Percentiles rank a stretch among this genome's conserved stretches.
Evolutionary conservation across 768 basidiomycete genomes (phyloP).

Genomic region (Pleurotus pulmonarius): DNA sequence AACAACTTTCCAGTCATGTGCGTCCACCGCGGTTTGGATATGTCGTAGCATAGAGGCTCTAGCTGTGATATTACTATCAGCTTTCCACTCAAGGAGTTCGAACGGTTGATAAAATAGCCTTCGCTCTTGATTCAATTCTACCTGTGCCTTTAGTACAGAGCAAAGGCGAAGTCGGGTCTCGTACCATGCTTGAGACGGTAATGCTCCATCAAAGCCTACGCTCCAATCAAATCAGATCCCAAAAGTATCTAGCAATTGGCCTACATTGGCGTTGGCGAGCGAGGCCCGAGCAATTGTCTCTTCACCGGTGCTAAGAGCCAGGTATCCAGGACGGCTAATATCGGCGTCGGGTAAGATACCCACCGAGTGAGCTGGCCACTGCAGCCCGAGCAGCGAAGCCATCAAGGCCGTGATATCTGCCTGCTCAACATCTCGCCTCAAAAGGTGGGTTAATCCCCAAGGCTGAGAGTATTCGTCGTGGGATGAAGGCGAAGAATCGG

Average conservation of each 20-base stretch:
- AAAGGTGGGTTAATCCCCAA: conserved; percentile 57
- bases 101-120: conserved; percentile 65
- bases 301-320: conserved; percentile 43
- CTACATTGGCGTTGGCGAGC: conserved; percentile 61
- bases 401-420: conserved; percentile 80
- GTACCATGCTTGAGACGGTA: conserved; percentile 74
- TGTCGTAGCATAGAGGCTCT: conserved; percentile 30
- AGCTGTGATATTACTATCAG: conserved; percentile 20
- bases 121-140: conserved; percentile 60
- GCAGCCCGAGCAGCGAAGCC: conserved; percentile 67
- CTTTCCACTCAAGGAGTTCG: conserved; percentile 34
- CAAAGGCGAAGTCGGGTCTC: conserved; percentile 10
- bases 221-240: neutral
- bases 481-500: conserved; percentile 51
- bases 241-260: neutral
- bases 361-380: conserved; percentile 81
- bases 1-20: conserved; percentile 41
- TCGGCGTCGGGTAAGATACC: conserved; percentile 79
- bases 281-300: conserved; percentile 48
- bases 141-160: neutral
- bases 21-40: conserved; percentile 44
- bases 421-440: conserved; percentile 75
- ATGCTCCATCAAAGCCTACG: conserved; percentile 67
- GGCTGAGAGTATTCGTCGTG: conserved; percentile 67
- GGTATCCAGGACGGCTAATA: conserved; percentile 53